Evolutionary conservation across 1,284 basidiomycete genomes (phyloP).

Genomic region (Stygiomarasmius scandens): DNA sequence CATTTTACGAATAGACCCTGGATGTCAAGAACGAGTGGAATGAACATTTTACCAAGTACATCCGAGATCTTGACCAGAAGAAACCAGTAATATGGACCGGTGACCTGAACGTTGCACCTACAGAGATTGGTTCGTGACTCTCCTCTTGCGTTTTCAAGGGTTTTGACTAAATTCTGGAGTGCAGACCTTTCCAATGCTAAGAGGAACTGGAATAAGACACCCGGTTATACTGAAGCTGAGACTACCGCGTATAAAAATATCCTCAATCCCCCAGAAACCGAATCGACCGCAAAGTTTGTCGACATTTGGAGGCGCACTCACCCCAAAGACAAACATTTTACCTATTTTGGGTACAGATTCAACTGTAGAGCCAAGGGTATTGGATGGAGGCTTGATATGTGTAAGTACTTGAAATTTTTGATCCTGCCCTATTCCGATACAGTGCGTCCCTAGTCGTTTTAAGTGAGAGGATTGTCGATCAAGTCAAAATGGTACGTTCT

Average conservation of each 20-base stretch:
- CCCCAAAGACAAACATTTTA: slow-evolving; percentile 72
- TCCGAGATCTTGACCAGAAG: slow-evolving; percentile 70
- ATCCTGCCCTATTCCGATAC: neutral
- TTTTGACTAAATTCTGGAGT: neutral
- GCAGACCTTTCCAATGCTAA: slow-evolving; percentile 69
- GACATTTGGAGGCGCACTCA: slow-evolving; percentile 84
- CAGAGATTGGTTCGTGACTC: slow-evolving; percentile 55
- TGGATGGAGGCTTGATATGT: slow-evolving; percentile 88
- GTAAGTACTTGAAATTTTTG: slow-evolving; percentile 48
- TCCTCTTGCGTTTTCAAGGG: neutral
- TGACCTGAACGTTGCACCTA: slow-evolving; percentile 86
- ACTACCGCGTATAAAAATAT: slow-evolving; percentile 71
- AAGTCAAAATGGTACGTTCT: slow-evolving; percentile 56
- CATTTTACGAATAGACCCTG: slow-evolving; percentile 52
- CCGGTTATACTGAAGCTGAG: slow-evolving; percentile 82
- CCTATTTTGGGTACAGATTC: slow-evolving; percentile 87
- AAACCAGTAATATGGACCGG: slow-evolving; percentile 92
- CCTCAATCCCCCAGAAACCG: slow-evolving; percentile 46
- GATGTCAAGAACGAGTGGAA: slow-evolving; percentile 80
- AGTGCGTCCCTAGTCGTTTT: slow-evolving; percentile 56
- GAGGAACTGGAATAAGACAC: slow-evolving; percentile 77
- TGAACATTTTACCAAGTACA: slow-evolving; percentile 70
- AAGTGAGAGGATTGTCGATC: slow-evolving; percentile 65
- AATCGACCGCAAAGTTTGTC: slow-evolving; percentile 51
- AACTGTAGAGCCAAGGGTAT: slow-evolving; percentile 80